These are phyloP conservation scores for Russula earlei DNA, from an alignment of 768 basidiomycete genomes.

Conservation along the genomic window DNA sequence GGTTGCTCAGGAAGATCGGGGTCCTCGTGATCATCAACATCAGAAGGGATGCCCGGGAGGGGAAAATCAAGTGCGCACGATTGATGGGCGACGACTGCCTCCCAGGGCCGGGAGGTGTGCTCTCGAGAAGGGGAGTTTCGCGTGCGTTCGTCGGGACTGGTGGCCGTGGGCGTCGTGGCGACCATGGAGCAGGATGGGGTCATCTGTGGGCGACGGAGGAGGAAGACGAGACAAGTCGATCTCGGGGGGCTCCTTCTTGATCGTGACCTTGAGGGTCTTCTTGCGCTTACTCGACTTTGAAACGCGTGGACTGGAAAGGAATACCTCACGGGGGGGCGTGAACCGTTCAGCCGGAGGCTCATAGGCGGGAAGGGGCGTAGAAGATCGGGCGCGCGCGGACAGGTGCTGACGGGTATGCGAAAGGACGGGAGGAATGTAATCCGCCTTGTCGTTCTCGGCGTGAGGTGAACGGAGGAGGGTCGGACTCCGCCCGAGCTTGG, in stretches of 20 bases:
- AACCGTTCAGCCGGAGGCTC: slow-evolving; percentile 62
- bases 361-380: slow-evolving; percentile 48
- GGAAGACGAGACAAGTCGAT: slow-evolving; percentile 49
- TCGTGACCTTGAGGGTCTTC: slow-evolving; percentile 23
- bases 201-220: slow-evolving; percentile 68
- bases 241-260: slow-evolving; percentile 59
- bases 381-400: slow-evolving; percentile 31
- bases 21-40: slow-evolving; percentile 20
- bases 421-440: slow-evolving; percentile 35
- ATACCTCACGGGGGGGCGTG: slow-evolving; percentile 58
- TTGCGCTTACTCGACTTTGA: slow-evolving; percentile 35
- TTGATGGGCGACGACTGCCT: slow-evolving; percentile 9
- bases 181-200: slow-evolving; percentile 56
- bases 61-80: slow-evolving; percentile 17
- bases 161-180: slow-evolving; percentile 26
- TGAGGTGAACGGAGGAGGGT: slow-evolving; percentile 34
- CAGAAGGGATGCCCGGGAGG: slow-evolving; percentile 10
- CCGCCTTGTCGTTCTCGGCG: slow-evolving; percentile 39
- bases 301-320: slow-evolving; percentile 29
- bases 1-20: slow-evolving; percentile 12
- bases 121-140: slow-evolving; percentile 31
- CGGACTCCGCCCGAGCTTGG: slow-evolving; percentile 24
- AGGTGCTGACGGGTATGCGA: slow-evolving; percentile 21
- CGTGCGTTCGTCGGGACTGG: slow-evolving; percentile 26
- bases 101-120: slow-evolving; percentile 22